Base-by-base conservation (phyloP, 2,329 filamentous ascomycete species). In the Phialocephala subalpina region DNA sequence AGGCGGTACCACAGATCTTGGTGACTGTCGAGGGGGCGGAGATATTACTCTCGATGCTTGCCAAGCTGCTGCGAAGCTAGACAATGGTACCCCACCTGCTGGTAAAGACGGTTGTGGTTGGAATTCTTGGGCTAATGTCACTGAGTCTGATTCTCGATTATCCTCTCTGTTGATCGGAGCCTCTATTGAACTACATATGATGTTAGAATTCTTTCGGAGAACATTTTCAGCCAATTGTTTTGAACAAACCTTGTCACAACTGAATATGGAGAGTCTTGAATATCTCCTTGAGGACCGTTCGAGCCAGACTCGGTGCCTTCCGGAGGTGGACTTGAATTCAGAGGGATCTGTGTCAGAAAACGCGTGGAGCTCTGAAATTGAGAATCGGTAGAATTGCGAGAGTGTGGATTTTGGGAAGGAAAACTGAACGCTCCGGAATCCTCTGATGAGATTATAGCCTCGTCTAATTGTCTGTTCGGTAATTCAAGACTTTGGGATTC, bases 41-140 rank as follows among this genome's bases (percentile, higher is more conserved):
- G 66, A 67, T 12, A 62, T 60, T 3, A 62, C 52, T 64, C 65
- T 59, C 38, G 68, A 60, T 47, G 65, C 56, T 57, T 70, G 61
- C 63, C 68, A 69, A 63, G 40, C 63, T 33, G 55, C 45, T 33
- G 64, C 67, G 35, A 65, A 61, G 20, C 59, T 65, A 16, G 61
- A 66, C 8, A 62, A 11, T 25, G 45, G n/a, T n/a, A 22, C 36
- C 20, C 63, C 40, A 20, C 18, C 58, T 29, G 60, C 22, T 14
- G 61, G 12, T 36, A 18, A 11, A 47, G 27, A 40, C 7, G 11
- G 27, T 36, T 8, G 20, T 20, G 8, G 52, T 33, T 11, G 29
- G 18, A 29, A 55, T 35, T 64, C 53, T 29, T 29, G 40, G 22
- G 16, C 36, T 20, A 35, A 45, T 20, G 42, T 55, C 29, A 25